Conservation (phyloP, 176 grass and related monocot species). For the Raddia distichophylla region DNA sequence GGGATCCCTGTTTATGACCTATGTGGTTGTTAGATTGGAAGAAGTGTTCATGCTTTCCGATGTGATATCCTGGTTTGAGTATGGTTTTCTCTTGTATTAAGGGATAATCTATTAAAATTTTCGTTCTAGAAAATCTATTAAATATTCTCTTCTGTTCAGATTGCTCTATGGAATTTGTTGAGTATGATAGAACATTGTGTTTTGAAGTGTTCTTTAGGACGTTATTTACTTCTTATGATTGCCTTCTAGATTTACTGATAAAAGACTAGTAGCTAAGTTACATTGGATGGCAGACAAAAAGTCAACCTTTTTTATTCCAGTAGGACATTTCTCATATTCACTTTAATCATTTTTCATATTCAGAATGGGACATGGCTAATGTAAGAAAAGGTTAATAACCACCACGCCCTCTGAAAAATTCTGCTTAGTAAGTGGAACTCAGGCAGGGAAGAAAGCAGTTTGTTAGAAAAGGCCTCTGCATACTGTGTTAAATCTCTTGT, state of each 20-base stretch:
- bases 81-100: slow-evolving; percentile 27
- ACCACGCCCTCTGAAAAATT: neutral
- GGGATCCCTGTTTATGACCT: neutral
- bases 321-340: neutral
- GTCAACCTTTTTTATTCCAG: neutral
- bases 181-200: neutral
- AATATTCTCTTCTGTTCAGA: slow-evolving; percentile 10
- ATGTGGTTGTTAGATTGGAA: neutral
- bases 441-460: neutral
- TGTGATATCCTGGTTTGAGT: slow-evolving; percentile 11
- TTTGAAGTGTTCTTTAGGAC: neutral
- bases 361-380: neutral
- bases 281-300: neutral
- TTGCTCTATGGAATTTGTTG: neutral
- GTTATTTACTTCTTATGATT: slow-evolving; percentile 10
- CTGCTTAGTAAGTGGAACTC: neutral
- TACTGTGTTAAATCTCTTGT: neutral
- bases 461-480: neutral
- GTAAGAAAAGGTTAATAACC: slow-evolving; percentile 1
- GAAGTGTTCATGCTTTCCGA: neutral
- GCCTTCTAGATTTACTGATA: neutral
- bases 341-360: neutral
- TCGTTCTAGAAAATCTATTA: neutral
- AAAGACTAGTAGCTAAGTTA: neutral
- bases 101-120: neutral